Conservation (phyloP, 805 yeast species). For the Candida suzukii region DNA sequence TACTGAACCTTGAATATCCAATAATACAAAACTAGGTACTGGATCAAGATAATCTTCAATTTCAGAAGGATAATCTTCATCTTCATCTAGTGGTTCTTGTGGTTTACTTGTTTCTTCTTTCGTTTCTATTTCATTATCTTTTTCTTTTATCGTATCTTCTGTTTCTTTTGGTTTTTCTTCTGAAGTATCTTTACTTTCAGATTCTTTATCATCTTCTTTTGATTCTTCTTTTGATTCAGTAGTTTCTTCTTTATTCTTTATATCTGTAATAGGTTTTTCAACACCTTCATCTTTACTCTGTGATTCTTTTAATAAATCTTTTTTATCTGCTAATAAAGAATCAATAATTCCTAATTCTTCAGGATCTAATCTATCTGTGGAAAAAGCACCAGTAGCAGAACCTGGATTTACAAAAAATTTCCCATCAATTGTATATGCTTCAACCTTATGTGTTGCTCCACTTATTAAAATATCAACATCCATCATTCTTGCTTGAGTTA, state of each 20-base stretch:
- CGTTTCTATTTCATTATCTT: conserved; percentile 7
- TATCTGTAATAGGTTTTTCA: too few species aligned
- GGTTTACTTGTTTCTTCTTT: conserved; percentile 5
- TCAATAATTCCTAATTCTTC: conserved; percentile 39
- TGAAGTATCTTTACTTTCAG: neutral
- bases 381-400: conserved; percentile 88
- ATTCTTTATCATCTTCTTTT: conserved; percentile 5
- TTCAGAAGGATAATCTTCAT: conserved; percentile 10
- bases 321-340: conserved; percentile 17
- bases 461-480: conserved; percentile 87
- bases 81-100: conserved; percentile 4
- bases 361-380: conserved; percentile 53
- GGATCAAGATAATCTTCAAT: conserved; percentile 27
- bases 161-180: conserved; percentile 1
- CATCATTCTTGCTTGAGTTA: conserved; percentile 79
- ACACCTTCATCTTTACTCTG: neutral
- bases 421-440: conserved; percentile 88
- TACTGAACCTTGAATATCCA: conserved; percentile 75
- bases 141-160: neutral
- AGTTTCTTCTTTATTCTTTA: conserved; percentile 15
- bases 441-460: conserved; percentile 92
- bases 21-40: conserved; percentile 82
- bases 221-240: conserved; percentile 1
- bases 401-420: conserved; percentile 96
- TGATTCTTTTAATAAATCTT: neutral